Evolutionary conservation across 2,329 filamentous ascomycete genomes (phyloP).

Genomic region (Penicillium sp.): DNA sequence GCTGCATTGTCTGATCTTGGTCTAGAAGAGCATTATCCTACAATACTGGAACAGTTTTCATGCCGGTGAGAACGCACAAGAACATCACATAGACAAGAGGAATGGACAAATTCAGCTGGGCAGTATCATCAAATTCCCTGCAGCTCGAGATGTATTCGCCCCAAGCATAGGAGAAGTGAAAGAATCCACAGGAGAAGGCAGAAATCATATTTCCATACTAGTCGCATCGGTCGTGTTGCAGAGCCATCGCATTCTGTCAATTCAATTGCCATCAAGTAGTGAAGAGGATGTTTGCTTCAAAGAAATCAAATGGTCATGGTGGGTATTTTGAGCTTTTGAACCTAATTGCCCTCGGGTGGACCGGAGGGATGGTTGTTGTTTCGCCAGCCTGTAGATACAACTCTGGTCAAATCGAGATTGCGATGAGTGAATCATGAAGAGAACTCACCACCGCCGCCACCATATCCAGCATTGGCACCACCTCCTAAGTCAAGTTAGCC

Average conservation of each 20-base stretch:
- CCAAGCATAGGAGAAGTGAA: too few species aligned
- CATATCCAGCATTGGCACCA: constrained; percentile 25
- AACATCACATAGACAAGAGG: too few species aligned
- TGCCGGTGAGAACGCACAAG: not conserved
- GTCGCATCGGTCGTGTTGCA: constrained; percentile 4
- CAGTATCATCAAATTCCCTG: too few species aligned
- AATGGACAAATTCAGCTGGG: too few species aligned
- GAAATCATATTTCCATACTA: constrained; percentile 2
- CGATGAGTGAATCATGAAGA: not conserved
- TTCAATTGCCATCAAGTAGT: too few species aligned
- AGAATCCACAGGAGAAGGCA: constrained; percentile 1
- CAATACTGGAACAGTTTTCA: not conserved
- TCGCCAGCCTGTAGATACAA: constrained; percentile 21
- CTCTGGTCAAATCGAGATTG: constrained; percentile 3
- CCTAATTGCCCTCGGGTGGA: constrained; percentile 18
- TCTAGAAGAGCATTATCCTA: not conserved
- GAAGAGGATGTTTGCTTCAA: constrained; percentile 9
- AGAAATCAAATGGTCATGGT: constrained; percentile 6
- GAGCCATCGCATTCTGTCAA: not conserved
- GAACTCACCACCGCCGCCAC: constrained; percentile 25
- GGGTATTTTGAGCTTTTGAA: constrained; percentile 6
- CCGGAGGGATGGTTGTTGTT: constrained; percentile 15
- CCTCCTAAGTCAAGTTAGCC: constrained; percentile 9
- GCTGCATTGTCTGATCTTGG: not conserved
- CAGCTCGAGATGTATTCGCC: too few species aligned